phyloP scores from a whole-genome alignment of 2,329 filamentous ascomycete species.

The Colletotrichum echinochloae region DNA sequence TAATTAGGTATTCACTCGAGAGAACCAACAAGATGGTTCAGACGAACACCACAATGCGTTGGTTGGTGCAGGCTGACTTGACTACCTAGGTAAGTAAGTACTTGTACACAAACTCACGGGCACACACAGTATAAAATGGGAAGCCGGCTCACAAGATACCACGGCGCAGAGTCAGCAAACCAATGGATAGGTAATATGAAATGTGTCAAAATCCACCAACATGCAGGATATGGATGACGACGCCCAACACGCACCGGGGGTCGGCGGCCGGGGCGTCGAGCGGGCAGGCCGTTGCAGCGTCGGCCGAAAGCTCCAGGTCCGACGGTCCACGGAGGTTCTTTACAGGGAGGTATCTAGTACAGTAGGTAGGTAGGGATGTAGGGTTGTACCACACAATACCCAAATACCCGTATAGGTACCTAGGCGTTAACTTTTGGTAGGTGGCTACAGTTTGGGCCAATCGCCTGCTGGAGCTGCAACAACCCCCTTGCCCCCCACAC shows the following conservation, averaged over 20 bases:
- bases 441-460: background rate
- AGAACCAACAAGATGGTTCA: background rate
- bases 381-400: too few relatives aligned
- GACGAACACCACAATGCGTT: background rate
- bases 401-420: too few relatives aligned
- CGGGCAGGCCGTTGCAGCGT: background rate
- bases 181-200: background rate
- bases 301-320: conserved; percentile 3
- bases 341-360: too few relatives aligned
- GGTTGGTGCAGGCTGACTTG: background rate
- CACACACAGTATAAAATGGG: background rate
- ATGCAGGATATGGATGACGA: background rate
- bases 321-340: too few relatives aligned
- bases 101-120: background rate
- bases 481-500: background rate
- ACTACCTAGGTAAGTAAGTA: too few relatives aligned
- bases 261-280: background rate
- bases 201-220: background rate
- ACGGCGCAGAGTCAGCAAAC: background rate
- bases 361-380: too few relatives aligned
- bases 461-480: background rate
- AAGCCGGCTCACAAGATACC: background rate
- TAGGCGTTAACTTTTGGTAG: too few relatives aligned
- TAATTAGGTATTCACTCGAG: too few relatives aligned
- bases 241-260: background rate